Evolutionary conservation across 768 basidiomycete genomes (phyloP).

Genomic region (Podaxis sp.): DNA sequence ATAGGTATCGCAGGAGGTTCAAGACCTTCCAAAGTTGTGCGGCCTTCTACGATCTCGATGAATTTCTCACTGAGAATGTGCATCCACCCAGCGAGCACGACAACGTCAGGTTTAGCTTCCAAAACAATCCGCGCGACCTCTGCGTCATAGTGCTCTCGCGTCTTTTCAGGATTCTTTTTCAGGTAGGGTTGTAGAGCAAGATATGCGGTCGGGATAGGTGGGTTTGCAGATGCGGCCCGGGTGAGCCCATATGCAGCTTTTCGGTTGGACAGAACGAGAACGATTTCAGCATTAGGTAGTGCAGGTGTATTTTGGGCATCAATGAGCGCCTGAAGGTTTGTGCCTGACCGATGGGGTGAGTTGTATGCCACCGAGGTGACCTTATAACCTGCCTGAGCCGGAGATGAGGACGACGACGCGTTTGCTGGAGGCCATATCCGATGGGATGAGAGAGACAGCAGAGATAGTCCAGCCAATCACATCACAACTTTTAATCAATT

Average conservation of each 20-base stretch:
- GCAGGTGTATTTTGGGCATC: constrained; percentile 75
- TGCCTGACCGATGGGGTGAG: constrained; percentile 46
- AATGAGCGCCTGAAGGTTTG: constrained; percentile 94
- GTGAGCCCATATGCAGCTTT: constrained; percentile 87
- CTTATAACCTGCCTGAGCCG: constrained; percentile 42
- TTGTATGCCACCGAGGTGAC: neutral
- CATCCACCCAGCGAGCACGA: constrained; percentile 99
- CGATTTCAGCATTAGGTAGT: constrained; percentile 69
- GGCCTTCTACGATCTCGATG: constrained; percentile 58
- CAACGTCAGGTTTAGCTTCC: constrained; percentile 65
- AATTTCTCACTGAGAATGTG: constrained; percentile 87
- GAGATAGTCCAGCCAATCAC: neutral
- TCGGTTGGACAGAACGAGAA: constrained; percentile 86
- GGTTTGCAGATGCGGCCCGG: constrained; percentile 66
- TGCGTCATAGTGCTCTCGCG: constrained; percentile 80
- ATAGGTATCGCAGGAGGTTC: constrained; percentile 35
- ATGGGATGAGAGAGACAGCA: neutral
- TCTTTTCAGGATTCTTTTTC: constrained; percentile 65
- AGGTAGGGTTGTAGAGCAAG: constrained; percentile 84
- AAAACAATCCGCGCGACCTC: constrained; percentile 73
- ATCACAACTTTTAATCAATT: neutral
- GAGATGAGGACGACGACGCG: constrained; percentile 46
- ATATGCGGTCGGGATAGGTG: constrained; percentile 78
- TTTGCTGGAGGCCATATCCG: constrained; percentile 19
- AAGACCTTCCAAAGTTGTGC: constrained; percentile 28